phyloP scores from a whole-genome alignment of 2,329 filamentous ascomycete species.

The Xylariaceae sp. region DNA sequence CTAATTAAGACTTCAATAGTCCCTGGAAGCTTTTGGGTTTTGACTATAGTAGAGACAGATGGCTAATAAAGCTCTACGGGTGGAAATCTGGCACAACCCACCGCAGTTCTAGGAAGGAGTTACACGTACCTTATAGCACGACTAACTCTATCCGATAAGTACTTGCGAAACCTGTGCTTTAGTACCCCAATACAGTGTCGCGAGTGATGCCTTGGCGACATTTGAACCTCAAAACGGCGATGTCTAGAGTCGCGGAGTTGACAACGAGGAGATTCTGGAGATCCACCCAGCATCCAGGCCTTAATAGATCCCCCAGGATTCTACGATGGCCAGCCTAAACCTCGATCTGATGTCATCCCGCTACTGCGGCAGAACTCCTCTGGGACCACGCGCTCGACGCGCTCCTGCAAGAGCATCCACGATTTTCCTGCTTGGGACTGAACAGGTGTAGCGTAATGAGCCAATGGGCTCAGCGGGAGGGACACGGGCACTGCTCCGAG shows the following conservation, averaged over 20 bases:
- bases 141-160: no score
- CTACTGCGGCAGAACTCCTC: conserved; percentile 3
- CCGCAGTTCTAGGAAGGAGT: no score
- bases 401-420: neutral
- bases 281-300: neutral
- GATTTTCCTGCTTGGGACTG: neutral
- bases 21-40: no score
- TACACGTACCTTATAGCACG: no score
- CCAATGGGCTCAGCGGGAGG: neutral
- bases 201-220: no score
- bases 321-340: conserved; percentile 6
- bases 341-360: conserved; percentile 7
- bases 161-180: no score
- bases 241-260: neutral
- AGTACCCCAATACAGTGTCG: no score
- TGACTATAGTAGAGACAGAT: no score
- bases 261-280: neutral
- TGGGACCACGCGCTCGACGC: neutral
- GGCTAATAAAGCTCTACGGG: no score
- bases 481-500: neutral
- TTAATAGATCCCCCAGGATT: neutral
- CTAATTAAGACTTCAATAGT: no score
- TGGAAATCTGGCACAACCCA: no score
- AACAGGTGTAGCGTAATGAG: neutral
- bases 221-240: no score